Evolutionary conservation across 106 monocot species (phyloP), one percentile per base, ranked within the genome.

Genomic region (Narthecium ossifragum): DNA sequence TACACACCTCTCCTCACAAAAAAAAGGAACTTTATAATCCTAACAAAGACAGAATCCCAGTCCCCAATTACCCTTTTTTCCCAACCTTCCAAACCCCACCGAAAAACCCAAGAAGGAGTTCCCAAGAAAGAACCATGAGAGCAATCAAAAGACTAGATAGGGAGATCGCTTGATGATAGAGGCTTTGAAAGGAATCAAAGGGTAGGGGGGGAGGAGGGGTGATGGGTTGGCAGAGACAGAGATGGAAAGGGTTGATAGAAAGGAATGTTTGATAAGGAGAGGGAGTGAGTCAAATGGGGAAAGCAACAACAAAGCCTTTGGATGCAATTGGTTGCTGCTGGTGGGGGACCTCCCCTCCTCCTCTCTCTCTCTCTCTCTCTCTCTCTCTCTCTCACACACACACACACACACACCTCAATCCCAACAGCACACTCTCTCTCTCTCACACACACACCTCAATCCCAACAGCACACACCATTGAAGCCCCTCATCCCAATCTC

Each of bases 151-250:
- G 9, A 22, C 11, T 23, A 31, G 46, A 31, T 26, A 22, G 15
- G 17, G 61, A 31, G 3, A 46, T 17, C 14, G 43, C 5, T 43
- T 43, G 6, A 18, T 13, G 27, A 28, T 17, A 7, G 13, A 22
- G 21, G 24, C 34, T 64, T 64, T 51, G 37, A 64, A n/a, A 64
- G 51, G 61, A 61, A 61, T 31, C 61, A 46, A 61, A 28, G 25
- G 3, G 46, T 13, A 10, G 9, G 31, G n/a, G n/a, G n/a, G n/a
- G n/a, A n/a, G n/a, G n/a, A n/a, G n/a, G n/a, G n/a, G n/a, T n/a
- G n/a, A 47, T 20, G 60, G 60, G 17, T 43, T 60, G 61, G 43
- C 43, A 47, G 61, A 36, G 26, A 28, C 33, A 59, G 26, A 59
- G 59, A 59, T 59, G 26, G 59, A 59, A 59, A 59, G 38, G 2